Evolutionary conservation across 225 moss, liverwort and hornwort genomes (phyloP), one percentile per base, ranked within the genome.

Genomic region (Lunularia cruciata): DNA sequence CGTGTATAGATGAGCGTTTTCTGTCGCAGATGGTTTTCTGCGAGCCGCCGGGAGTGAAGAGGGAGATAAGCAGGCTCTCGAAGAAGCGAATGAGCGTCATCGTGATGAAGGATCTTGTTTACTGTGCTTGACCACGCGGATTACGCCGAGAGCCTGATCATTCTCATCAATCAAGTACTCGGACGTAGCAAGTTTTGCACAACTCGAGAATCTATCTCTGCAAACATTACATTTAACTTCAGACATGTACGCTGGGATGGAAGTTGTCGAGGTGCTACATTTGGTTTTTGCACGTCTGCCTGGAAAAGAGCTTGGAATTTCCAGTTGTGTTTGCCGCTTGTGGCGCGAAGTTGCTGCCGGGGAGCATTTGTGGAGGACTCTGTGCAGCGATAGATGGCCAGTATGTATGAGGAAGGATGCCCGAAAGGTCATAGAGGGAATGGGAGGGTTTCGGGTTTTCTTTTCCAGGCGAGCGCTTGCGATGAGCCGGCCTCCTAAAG

Each of bases 291-390:
- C 63, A 22, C 43, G 63, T 5, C 36, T 63, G 15, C 36, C 63
- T 2, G 63, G 42, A 9, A 63, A 40, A 45, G 63, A 63, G 35
- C 63, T 63, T 27, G 63, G 63, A 0, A 26, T 63, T 20, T 63
- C 63, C 20, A 39, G 63, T 42, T 63, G 63, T 26, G 63, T 63
- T 26, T 63, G 63, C 63, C 63, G 63, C 22, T 39, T 63, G 63
- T 63, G 63, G 63, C 63, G 63, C 63, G 63, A 63, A 25, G 63
- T 63, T 4, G 63, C 39, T 20, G 11, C 39, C 39, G 63, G 63
- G 19, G 63, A 63, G 39, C 63, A 63, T 42, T 63, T 63, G 42
- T 63, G 63, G 63, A 63, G 63, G 28, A 63, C 40, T 18, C 40
- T 63, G 1, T 63, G 63, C 12, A 63, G 6, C n/a, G 38, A 39